phyloP scores from a whole-genome alignment of 2,329 filamentous ascomycete genomes.

The Emericellopsis atlantica region DNA sequence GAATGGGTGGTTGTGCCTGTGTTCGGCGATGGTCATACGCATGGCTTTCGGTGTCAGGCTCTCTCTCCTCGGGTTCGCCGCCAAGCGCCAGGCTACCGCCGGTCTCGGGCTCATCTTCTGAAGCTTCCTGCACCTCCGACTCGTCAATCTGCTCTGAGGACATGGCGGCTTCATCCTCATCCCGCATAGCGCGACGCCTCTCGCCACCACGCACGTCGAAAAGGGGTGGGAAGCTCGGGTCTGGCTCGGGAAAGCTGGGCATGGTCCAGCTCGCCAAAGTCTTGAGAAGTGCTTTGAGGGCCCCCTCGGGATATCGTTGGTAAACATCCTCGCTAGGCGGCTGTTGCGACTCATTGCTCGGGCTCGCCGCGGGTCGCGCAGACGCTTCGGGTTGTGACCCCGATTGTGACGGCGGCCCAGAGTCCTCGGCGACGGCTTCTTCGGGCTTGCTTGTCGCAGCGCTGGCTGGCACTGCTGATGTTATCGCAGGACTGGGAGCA shows the following conservation, averaged over 20 bases:
- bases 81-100: conserved; percentile 78
- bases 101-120: conserved; percentile 68
- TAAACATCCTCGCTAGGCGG: conserved; percentile 1
- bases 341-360: conserved; percentile 2
- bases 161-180: conserved; percentile 41
- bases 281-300: conserved; percentile 22
- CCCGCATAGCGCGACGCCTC: conserved; percentile 65
- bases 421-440: conserved; percentile 27
- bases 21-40: conserved; percentile 45
- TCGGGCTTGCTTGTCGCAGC: conserved; percentile 30
- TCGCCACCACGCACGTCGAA: conserved; percentile 75
- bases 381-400: too few species aligned
- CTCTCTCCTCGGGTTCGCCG: conserved; percentile 80
- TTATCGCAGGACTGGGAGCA: conserved; percentile 71
- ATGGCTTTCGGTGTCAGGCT: conserved; percentile 37
- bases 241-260: conserved; percentile 6
- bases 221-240: conserved; percentile 46
- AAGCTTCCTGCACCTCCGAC: conserved; percentile 28
- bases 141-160: conserved; percentile 31
- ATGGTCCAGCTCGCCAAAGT: conserved; percentile 23
- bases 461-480: conserved; percentile 38
- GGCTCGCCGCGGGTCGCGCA: too few species aligned
- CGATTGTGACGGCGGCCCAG: conserved; percentile 10
- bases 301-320: conserved; percentile 7
- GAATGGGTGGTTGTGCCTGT: conserved; percentile 65